Percentiles rank a stretch among this genome's conserved stretches.
These are phyloP conservation scores for Trichophyton benhamiae DNA, from an alignment of 2,329 filamentous ascomycete species.

Conservation along the genomic window DNA sequence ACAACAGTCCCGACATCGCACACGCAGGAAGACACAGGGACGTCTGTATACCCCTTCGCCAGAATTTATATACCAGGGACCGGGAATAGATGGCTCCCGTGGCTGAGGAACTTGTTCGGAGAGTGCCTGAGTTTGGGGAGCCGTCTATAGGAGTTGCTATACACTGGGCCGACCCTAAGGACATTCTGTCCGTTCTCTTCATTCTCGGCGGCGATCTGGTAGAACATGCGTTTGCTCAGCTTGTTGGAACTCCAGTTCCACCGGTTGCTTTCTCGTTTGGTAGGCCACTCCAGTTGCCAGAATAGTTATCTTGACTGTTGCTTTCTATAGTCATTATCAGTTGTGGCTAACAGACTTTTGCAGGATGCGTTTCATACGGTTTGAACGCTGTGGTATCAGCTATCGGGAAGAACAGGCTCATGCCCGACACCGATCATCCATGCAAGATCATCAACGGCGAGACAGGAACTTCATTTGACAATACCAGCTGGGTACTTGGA, in stretches of 20 bases:
- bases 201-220: conserved; percentile 21
- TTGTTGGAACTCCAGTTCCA: conserved; percentile 12
- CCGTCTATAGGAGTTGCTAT: not conserved
- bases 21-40: not conserved
- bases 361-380: conserved; percentile 27
- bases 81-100: not conserved
- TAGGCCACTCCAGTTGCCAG: not conserved
- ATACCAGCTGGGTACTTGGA: conserved; percentile 34
- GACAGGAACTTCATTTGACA: conserved; percentile 28
- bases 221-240: conserved; percentile 24
- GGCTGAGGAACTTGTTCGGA: not conserved
- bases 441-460: conserved; percentile 11
- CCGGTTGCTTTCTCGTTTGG: conserved; percentile 5
- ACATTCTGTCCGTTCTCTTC: conserved; percentile 3
- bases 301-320: not conserved
- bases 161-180: not conserved
- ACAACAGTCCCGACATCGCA: too few relatives aligned
- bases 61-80: not conserved
- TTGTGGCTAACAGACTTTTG: not conserved
- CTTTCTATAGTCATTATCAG: not conserved
- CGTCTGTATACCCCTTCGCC: not conserved
- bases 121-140: not conserved
- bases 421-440: conserved; percentile 26
- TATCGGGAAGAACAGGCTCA: conserved; percentile 24
- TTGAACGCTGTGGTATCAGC: conserved; percentile 21